A percentile compares a stretch with the other conserved stretches of the same genome.
Conservation (phyloP, 495 filamentous ascomycete genomes). For the Xylaria castorea region DNA sequence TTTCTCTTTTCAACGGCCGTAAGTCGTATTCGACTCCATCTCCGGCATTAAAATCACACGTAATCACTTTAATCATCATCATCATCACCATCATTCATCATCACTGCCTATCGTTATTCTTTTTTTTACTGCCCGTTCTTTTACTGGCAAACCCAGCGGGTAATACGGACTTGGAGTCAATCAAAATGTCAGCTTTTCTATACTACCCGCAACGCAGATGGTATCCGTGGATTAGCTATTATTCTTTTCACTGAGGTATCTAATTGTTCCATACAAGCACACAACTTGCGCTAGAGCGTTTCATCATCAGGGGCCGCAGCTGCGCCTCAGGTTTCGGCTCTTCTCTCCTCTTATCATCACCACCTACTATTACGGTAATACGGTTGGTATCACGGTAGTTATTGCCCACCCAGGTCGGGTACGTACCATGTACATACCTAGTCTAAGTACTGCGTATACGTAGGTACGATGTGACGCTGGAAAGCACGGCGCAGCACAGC, state of each 20-base stretch:
- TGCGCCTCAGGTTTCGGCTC: conserved; percentile 3
- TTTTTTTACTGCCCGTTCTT: not conserved
- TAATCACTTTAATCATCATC: not conserved
- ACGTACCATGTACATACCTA: not conserved
- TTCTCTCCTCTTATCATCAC: not conserved
- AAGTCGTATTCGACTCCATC: not conserved
- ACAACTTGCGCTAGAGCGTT: conserved; percentile 7
- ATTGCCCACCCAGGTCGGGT: no score
- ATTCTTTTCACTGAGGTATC: not conserved
- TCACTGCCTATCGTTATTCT: not conserved
- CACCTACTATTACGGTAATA: not conserved
- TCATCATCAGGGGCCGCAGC: conserved; percentile 13
- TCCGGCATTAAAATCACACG: conserved; percentile 6
- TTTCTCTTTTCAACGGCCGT: not conserved
- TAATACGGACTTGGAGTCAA: not conserved
- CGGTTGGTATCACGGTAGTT: no score
- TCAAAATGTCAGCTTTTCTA: not conserved
- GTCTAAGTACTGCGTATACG: not conserved
- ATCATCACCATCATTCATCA: not conserved
- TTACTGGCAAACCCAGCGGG: not conserved
- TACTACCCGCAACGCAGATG: no score
- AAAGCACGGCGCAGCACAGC: not conserved
- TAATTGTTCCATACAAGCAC: not conserved
- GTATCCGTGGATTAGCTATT: no score
- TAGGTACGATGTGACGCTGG: not conserved